Evolutionary conservation across 164 flowering plant genomes (phyloP).

Genomic region (Euptelea pleiosperma): DNA sequence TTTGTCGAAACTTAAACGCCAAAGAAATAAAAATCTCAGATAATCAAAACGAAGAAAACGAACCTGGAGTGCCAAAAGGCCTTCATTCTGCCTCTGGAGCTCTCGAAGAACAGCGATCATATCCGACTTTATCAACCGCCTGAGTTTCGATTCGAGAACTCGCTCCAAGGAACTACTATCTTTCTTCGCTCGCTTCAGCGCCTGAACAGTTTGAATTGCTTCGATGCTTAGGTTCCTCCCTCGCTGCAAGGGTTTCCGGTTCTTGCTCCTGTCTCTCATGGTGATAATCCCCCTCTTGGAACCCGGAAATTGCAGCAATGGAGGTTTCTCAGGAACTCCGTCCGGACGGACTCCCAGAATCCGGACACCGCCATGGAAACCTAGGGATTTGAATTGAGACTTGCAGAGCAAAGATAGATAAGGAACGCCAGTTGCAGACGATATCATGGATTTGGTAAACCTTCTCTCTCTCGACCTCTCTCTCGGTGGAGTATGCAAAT

Average conservation of each 20-base stretch:
- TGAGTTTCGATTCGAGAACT: constrained; percentile 36
- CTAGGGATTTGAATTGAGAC: constrained; percentile 3
- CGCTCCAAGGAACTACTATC: constrained; percentile 23
- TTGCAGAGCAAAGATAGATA: background rate
- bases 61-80: constrained; percentile 58
- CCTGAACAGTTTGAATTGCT: constrained; percentile 72
- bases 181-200: constrained; percentile 50
- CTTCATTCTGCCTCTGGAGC: constrained; percentile 64
- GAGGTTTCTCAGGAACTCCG: background rate
- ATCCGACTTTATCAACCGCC: constrained; percentile 58
- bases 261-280: constrained; percentile 73
- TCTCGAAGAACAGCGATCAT: constrained; percentile 73
- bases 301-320: background rate
- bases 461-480: background rate
- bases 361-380: constrained; percentile 5
- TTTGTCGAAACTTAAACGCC: too few relatives aligned
- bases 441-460: too few relatives aligned
- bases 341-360: background rate
- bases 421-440: background rate
- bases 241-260: constrained; percentile 68
- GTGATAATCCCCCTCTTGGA: constrained; percentile 9
- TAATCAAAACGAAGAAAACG: background rate
- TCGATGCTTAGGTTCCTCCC: constrained; percentile 70
- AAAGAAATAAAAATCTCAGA: too few relatives aligned
- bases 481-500: too few relatives aligned